A percentile compares a stretch with the other conserved stretches of the same genome.
phyloP scores from a whole-genome alignment of 768 basidiomycete genomes.

The Inosperma sp. region DNA sequence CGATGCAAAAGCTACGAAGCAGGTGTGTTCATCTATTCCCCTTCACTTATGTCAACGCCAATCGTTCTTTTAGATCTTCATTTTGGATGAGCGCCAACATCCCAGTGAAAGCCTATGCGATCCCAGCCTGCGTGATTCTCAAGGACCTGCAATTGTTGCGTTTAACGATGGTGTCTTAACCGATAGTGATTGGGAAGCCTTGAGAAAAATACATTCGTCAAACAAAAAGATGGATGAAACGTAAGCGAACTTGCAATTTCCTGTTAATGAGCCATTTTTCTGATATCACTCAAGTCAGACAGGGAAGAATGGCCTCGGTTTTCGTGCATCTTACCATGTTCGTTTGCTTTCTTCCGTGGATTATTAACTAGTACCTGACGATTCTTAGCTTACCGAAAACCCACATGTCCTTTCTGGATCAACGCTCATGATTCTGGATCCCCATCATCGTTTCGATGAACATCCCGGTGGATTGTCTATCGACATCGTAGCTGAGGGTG shows the following conservation, averaged over 20 bases:
- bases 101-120: conserved; percentile 21
- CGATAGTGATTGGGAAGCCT: conserved; percentile 35
- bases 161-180: conserved; percentile 33
- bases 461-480: conserved; percentile 27
- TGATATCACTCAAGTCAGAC: conserved; percentile 18
- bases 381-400: conserved; percentile 39
- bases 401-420: conserved; percentile 42
- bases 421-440: conserved; percentile 39
- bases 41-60: background rate
- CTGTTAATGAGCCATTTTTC: background rate
- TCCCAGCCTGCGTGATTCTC: conserved; percentile 24
- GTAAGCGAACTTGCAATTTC: conserved; percentile 9
- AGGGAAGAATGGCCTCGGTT: conserved; percentile 26
- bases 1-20: conserved; percentile 33
- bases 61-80: conserved; percentile 23
- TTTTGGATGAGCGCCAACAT: conserved; percentile 31
- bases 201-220: conserved; percentile 34
- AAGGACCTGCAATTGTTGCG: conserved; percentile 38
- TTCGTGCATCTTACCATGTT: conserved; percentile 27
- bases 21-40: conserved; percentile 21
- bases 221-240: conserved; percentile 20
- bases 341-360: background rate
- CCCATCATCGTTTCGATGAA: conserved; percentile 28
- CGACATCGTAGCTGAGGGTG: conserved; percentile 23
- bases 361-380: background rate